Base-by-base conservation (phyloP, 805 yeast genomes). In the Diddensiella transvaalensis region DNA sequence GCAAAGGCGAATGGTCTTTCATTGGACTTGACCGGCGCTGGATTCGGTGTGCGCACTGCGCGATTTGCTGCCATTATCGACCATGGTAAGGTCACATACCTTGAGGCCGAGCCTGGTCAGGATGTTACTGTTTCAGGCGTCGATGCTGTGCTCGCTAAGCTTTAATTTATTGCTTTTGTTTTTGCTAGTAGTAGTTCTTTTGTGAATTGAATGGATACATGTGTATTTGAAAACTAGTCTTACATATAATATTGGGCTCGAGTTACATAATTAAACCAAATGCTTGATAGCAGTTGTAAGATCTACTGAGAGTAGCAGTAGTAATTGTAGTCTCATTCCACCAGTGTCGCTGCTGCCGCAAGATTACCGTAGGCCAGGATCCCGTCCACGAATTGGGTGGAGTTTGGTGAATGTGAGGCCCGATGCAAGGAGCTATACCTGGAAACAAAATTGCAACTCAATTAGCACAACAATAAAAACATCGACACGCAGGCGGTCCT, bases 51-150 rank as follows among this genome's bases (percentile, higher is more conserved):
- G 49, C 77, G 90, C 70, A 78, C 86, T 46, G 72, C 74, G 54
- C 79, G 96, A 69, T 87, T 80, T 69, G 88, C 91, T 39, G 70
- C 83, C 49, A 72, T 88, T 53, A 80, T 85, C 46, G 81, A 79
- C 58, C 67, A 78, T 50, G 83, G 82, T 58, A 67, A 68, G 50
- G 74, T 80, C 49, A 65, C 67, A 45, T 80, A 79, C 64, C 67
- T 74, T 32, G 80, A 76, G 54, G 66, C 65, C 51, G 83, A 78
- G 65, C 61, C 70, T 8, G 70, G 66, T 30, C 53, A 61, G 22
- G 77, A 64, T 38, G 77, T 76, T 42, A 60, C 69, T 40, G 76
- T 72, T 46, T 71, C 77, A 48, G 73, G 77, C 32, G 66, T 59
- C 46, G 77, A 76, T 38, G 74, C 78, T 23, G 72, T 76, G 26